Evolutionary conservation across 164 flowering plant species (phyloP).

Genomic region (Umbellularia californica): DNA sequence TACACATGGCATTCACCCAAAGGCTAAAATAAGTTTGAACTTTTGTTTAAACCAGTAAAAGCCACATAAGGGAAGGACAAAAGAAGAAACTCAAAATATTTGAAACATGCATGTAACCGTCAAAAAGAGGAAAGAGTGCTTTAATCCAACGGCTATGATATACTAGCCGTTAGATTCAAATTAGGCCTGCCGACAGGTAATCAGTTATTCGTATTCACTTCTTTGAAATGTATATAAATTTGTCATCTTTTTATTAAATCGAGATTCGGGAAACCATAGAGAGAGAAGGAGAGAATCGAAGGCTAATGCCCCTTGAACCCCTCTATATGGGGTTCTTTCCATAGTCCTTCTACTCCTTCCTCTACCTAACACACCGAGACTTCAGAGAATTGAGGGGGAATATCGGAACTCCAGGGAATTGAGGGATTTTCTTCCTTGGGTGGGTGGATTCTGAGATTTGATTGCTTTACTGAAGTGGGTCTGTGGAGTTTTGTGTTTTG

Average conservation of each 20-base stretch:
- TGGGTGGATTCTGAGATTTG: slow-evolving; percentile 7
- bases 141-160: slow-evolving; percentile 43
- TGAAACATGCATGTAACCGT: slow-evolving; percentile 23
- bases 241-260: not conserved
- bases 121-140: slow-evolving; percentile 15
- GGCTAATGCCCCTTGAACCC: not conserved
- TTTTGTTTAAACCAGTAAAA: too few species aligned
- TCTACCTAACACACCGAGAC: not conserved
- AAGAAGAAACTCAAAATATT: slow-evolving; percentile 8
- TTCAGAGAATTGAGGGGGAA: not conserved
- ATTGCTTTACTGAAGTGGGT: not conserved
- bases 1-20: too few species aligned
- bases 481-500: not conserved
- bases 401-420: not conserved
- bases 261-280: slow-evolving; percentile 2
- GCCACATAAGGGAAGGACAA: not conserved
- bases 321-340: slow-evolving; percentile 23
- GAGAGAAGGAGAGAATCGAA: slow-evolving; percentile 4
- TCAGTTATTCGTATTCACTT: slow-evolving; percentile 37
- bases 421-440: not conserved
- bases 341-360: not conserved
- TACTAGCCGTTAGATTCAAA: slow-evolving; percentile 79
- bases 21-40: too few species aligned
- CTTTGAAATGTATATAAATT: not conserved
- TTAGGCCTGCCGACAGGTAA: slow-evolving; percentile 37